Evolutionary conservation across 1,139 yeast species (phyloP), one percentile per base, ranked within the genome.

Genomic region (Kodamaea plutei): DNA sequence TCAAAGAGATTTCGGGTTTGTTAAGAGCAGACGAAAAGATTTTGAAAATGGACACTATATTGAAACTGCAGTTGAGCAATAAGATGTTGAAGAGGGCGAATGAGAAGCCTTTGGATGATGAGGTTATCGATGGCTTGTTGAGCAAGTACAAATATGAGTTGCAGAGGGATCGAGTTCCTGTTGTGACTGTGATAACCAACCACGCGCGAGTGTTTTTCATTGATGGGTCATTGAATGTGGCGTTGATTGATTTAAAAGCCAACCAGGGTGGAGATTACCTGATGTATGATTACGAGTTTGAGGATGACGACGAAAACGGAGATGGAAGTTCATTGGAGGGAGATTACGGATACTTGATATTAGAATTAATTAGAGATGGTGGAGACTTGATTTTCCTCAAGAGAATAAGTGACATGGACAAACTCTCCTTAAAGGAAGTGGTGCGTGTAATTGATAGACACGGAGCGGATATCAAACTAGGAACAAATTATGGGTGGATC

Each of bases 221-320:
- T 22, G 70, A 64, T 37, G 51, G 56, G 2, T 31, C 44, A 1
- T 47, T 66, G 22, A 58, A 63, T 33, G 73, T 67, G 3, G 62
- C 62, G 56, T 39, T 66, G 43, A 62, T 68, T 9, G 73, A 68
- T 39, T 54, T 67, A 38, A 66, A 64, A 33, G 69, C 70, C 47
- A 56, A 76, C 69, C 38, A 79, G 60, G 69, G 77, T 44, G 50
- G 58, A n/a, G 78, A 76, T 43, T 76, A 81, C 37, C 83, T 84
- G 53, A 76, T 82, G 79, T 82, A 81, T 50, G 89, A 82, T 53
- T 82, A 79, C 52, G 91, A 82, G 47, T 81, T 82, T 52, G 74
- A 68, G 39, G 49, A 53, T 2, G 57, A 54, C n/a, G 68, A 58
- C 10, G 81, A 74, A 27, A 58, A 55, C 9, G 58, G 54, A n/a